Evolutionary conservation across 1,284 basidiomycete genomes (phyloP), one percentile per base, ranked within the genome.

Genomic region (Fomitopsis pinicola): DNA sequence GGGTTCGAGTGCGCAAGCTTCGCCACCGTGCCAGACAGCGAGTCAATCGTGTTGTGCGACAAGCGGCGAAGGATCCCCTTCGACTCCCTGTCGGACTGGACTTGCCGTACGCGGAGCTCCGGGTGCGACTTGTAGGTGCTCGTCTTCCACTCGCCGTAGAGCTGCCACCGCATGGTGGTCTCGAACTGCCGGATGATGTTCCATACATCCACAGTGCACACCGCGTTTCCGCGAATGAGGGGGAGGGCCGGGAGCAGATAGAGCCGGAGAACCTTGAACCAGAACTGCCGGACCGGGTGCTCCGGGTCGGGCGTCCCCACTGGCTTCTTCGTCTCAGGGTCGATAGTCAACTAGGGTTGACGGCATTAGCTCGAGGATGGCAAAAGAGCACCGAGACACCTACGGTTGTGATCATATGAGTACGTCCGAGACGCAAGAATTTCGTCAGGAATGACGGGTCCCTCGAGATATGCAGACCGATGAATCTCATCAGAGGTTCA

Each of bases 61-160:
- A 95, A 78, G 3, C 93, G 87, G 55, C 92, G 87, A 61, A 95
- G 77, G 64, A 95, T 86, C 38, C 84, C 87, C 69, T 94, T 94
- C 5, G 89, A 85, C 71, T 94, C 91, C 44, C 88, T 80, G 62
- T 91, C 87, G 30, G 88, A 87, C 69, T 92, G 87, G 4, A 86
- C 84, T 63, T 82, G 78, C 42, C 88, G 88, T 50, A 91, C 83
- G 30, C 84, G 84, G 44, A 94, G 80, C 70, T 92, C 91, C 7
- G 87, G 85, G 71, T 91, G 88, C 2, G 83, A 88, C 71, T 80
- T 82, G 78, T 86, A 92, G 8, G 76, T 84, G 55, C 79, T 78
- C 59, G 87, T 83, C 75, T 92, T 91, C 97, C 97, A 98, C 77
- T 99, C 96, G 55, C 96, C 97, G 70, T 99, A 98, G 33, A 99